These are phyloP conservation scores for Chytriomyces sp. DNA, from an alignment of 192 early-diverging fungal genomes.

Conservation along the genomic window DNA sequence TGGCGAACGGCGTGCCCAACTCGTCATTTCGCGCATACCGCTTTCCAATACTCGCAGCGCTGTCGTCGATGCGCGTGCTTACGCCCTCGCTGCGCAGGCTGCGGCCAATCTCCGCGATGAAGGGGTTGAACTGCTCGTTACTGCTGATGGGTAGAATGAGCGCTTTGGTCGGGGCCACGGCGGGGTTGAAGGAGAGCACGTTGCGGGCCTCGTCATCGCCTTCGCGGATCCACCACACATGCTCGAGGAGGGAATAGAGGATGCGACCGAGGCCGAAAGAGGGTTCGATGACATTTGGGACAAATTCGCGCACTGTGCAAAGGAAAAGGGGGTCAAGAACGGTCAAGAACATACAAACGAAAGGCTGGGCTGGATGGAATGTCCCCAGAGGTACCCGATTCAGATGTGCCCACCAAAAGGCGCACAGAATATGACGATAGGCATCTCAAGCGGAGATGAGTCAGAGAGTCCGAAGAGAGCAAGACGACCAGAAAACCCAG, in stretches of 20 bases:
- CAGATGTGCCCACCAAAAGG: background rate
- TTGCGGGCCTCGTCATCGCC: slow-evolving; percentile 82
- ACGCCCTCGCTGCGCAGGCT: slow-evolving; percentile 76
- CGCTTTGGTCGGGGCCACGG: slow-evolving; percentile 94
- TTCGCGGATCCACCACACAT: slow-evolving; percentile 83
- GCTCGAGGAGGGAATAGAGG: slow-evolving; percentile 93
- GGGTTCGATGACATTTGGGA: slow-evolving; percentile 98
- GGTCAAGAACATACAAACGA: background rate
- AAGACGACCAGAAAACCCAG: slow-evolving; percentile 20
- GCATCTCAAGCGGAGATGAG: slow-evolving; percentile 16
- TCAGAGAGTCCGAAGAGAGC: background rate
- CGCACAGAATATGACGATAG: slow-evolving; percentile 10
- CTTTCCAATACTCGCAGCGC: slow-evolving; percentile 85
- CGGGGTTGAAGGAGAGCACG: slow-evolving; percentile 88
- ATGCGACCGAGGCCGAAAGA: slow-evolving; percentile 99
- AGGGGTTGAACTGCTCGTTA: slow-evolving; percentile 75
- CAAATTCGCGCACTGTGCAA: slow-evolving; percentile 83
- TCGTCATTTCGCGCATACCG: slow-evolving; percentile 98
- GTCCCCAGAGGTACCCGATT: background rate
- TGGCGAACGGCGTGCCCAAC: slow-evolving; percentile 93
- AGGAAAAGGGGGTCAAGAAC: background rate
- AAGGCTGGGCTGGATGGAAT: too few species aligned
- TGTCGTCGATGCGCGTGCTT: slow-evolving; percentile 85
- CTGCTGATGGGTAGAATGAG: slow-evolving; percentile 84
- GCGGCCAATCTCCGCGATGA: slow-evolving; percentile 59